Base-by-base conservation (phyloP, 2,329 filamentous ascomycete genomes). In the Colletotrichum cuscutae region DNA sequence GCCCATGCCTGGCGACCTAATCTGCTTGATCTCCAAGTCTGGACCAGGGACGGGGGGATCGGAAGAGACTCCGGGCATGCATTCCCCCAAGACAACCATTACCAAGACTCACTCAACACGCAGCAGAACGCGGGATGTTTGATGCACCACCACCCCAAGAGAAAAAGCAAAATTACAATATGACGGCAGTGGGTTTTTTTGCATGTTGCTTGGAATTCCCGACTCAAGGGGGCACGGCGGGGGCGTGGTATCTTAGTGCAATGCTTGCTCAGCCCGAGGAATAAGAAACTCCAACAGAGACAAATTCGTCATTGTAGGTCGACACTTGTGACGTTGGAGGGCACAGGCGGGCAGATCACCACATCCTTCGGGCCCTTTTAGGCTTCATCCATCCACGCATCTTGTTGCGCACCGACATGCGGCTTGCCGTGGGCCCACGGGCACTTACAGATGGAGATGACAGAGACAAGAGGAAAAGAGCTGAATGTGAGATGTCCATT, bases 21-120 rank as follows among this genome's bases (percentile, higher is more conserved):
- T 72, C 70, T 70, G 46, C 57, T 22, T 70, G 66, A 70, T 72
- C 66, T 70, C 11, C 66, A 61, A 30, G 56, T 12, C 54, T 56
- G 32, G 54, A 22, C 70, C 67, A 24, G 70, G 66, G 46, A 65
- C 60, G 60, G 66, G 54, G 60, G 53, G 56, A 32, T 60, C 66
- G 70, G 70, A 69, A 72, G 35, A 37, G 42, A 37, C 53, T 22
- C 54, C 65, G 60, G 70, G 26, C 22, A 65, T 56, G 32, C 49
- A 54, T 24, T n/a, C 22, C 19, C 42, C 30, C 22, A 32, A 56
- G 30, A 56, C 62, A 56, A 28, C 24, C 9, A 42, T 35, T 35
- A 11, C 11, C 32, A 35, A 49, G 42, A 49, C 42, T 49, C 42
- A 49, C 42, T n/a, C 42, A n/a, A 19, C 42, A 49, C 42, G 19